Evolutionary conservation across 2,329 filamentous ascomycete genomes (phyloP).

Genomic region (Neocucurbitaria cava): DNA sequence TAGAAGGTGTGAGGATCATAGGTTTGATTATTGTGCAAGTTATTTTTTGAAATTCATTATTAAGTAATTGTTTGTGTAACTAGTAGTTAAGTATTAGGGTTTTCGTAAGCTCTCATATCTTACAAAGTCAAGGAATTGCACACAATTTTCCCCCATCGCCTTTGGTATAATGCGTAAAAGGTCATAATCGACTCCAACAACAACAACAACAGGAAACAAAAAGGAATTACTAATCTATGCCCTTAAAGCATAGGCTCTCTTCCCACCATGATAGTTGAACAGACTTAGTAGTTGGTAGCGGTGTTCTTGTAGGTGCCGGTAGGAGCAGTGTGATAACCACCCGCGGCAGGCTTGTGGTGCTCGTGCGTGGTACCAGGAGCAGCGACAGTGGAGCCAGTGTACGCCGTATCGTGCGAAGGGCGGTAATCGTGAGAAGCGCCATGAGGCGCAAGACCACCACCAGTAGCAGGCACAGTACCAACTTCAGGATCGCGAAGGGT

Average conservation of each 20-base stretch:
- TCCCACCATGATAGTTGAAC: neutral
- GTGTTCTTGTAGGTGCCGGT: slow-evolving; percentile 46
- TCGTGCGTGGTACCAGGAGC: slow-evolving; percentile 46
- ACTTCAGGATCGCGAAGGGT: slow-evolving; percentile 55
- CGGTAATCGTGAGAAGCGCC: slow-evolving; percentile 46
- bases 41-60: too few relatives aligned
- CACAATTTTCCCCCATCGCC: too few relatives aligned
- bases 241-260: neutral
- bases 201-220: too few relatives aligned
- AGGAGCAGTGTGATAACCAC: slow-evolving; percentile 57
- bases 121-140: too few relatives aligned
- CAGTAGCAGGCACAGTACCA: slow-evolving; percentile 34
- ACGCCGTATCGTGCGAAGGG: slow-evolving; percentile 58
- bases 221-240: slow-evolving; percentile 1
- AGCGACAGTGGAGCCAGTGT: slow-evolving; percentile 56
- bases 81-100: too few relatives aligned
- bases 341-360: slow-evolving; percentile 43
- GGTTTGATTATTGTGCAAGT: too few relatives aligned
- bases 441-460: slow-evolving; percentile 22
- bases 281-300: slow-evolving; percentile 36
- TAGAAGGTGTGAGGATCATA: too few relatives aligned
- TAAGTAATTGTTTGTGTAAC: too few relatives aligned
- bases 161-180: too few relatives aligned
- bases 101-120: too few relatives aligned
- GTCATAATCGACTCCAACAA: too few relatives aligned